Percentiles rank a stretch among this genome's conserved stretches.
Conservation (phyloP, 805 yeast genomes). For the Metschnikowia anglica region DNA sequence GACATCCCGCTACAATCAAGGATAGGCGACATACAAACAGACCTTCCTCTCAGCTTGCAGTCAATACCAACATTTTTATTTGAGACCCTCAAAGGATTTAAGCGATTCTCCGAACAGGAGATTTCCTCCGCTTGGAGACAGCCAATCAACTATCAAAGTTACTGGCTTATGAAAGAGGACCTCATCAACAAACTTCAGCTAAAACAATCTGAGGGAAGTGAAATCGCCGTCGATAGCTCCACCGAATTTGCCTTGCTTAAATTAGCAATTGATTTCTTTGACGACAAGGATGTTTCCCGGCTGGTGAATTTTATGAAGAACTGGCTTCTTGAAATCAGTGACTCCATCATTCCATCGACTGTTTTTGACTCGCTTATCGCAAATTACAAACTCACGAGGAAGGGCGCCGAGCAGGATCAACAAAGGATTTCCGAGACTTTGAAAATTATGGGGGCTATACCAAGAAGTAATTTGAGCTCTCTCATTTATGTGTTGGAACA, state of each 20-base stretch:
- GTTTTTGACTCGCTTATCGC: conserved; percentile 34
- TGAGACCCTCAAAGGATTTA: conserved; percentile 24
- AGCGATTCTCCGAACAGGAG: not conserved
- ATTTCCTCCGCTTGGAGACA: conserved; percentile 25
- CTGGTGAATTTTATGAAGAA: conserved; percentile 35
- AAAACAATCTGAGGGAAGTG: conserved; percentile 8
- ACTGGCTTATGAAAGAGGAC: conserved; percentile 37
- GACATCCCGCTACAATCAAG: conserved; percentile 40
- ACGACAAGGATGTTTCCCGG: conserved; percentile 5
- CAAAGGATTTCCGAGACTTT: conserved; percentile 20
- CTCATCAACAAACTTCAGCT: conserved; percentile 25
- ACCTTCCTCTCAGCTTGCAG: conserved; percentile 23
- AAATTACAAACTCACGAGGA: conserved; percentile 16
- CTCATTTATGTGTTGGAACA: conserved; percentile 38
- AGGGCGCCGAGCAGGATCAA: conserved; percentile 11
- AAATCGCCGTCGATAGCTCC: conserved; percentile 1
- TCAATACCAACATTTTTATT: conserved; percentile 36
- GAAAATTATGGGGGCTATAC: conserved; percentile 32
- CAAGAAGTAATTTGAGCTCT: conserved; percentile 41
- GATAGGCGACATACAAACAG: conserved; percentile 6
- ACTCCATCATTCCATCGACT: conserved; percentile 43
- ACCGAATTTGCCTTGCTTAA: conserved; percentile 26
- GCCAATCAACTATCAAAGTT: conserved; percentile 33
- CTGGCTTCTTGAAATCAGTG: conserved; percentile 43
- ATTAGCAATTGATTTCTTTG: conserved; percentile 2